These are phyloP conservation scores for Oxalis stricta DNA, from an alignment of 441 rosid genomes.

Conservation along the genomic window DNA sequence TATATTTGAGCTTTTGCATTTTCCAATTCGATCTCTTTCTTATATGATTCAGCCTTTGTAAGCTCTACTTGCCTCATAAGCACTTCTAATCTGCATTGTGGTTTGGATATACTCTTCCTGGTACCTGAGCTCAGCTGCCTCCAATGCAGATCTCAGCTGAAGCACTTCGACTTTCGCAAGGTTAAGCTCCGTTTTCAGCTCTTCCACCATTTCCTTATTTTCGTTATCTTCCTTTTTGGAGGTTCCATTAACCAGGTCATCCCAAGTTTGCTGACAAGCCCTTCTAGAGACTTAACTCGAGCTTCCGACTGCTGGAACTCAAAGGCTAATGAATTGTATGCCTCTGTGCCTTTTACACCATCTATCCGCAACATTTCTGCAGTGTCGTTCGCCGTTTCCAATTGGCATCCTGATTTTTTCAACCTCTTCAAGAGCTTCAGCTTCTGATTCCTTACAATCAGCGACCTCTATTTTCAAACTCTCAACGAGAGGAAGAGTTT, in stretches of 20 bases:
- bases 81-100: conserved; percentile 72
- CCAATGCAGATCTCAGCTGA: conserved; percentile 54
- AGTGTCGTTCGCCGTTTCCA: conserved; percentile 52
- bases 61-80: conserved; percentile 64
- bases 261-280: conserved; percentile 48
- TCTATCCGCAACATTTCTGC: conserved; percentile 49
- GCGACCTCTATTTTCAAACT: conserved; percentile 36
- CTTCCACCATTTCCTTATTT: conserved; percentile 26
- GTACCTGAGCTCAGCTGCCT: conserved; percentile 61
- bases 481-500: conserved; percentile 57
- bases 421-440: conserved; percentile 47
- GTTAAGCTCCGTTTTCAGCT: conserved; percentile 44
- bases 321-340: conserved; percentile 30
- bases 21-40: conserved; percentile 34
- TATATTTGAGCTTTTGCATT: conserved; percentile 17
- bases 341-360: conserved; percentile 44
- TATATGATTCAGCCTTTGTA: conserved; percentile 26
- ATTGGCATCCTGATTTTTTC: conserved; percentile 41
- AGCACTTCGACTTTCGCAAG: conserved; percentile 38
- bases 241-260: conserved; percentile 14
- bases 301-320: conserved; percentile 66
- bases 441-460: conserved; percentile 67
- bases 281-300: conserved; percentile 45
- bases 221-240: conserved; percentile 15
- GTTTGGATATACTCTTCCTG: conserved; percentile 78